A percentile compares a stretch with the other conserved stretches of the same genome.
These are phyloP conservation scores for Tephrocybe sp. DNA, from an alignment of 768 basidiomycete species.

Conservation along the genomic window DNA sequence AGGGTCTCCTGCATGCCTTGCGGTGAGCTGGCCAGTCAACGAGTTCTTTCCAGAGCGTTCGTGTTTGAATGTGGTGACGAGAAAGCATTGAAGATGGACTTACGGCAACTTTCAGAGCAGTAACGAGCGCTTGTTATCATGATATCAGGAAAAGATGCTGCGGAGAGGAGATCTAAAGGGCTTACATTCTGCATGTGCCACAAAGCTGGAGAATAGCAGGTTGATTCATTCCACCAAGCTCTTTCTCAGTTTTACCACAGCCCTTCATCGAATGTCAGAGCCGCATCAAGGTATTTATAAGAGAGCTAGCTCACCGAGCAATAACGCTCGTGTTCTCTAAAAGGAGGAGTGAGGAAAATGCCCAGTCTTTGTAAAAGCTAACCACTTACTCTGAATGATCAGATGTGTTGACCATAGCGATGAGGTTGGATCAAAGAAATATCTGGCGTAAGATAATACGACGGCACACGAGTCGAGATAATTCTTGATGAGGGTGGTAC, in stretches of 20 bases:
- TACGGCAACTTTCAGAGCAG: slow-evolving; percentile 7
- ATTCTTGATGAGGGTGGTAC: too few species aligned
- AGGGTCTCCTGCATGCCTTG: slow-evolving; percentile 2
- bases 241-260: slow-evolving; percentile 6
- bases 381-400: background rate
- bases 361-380: background rate
- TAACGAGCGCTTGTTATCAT: slow-evolving; percentile 9
- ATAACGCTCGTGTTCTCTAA: slow-evolving; percentile 2
- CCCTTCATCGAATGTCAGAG: background rate
- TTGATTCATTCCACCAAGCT: background rate
- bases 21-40: slow-evolving; percentile 4
- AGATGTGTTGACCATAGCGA: too few species aligned
- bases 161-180: background rate
- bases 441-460: too few species aligned
- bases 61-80: too few species aligned
- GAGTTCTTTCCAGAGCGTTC: background rate
- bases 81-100: background rate
- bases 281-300: background rate
- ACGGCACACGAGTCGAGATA: too few species aligned
- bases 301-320: background rate
- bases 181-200: slow-evolving; percentile 5
- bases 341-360: background rate
- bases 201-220: slow-evolving; percentile 1
- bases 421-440: too few species aligned
- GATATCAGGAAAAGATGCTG: too few species aligned